Base-by-base conservation (phyloP, 2,329 filamentous ascomycete genomes). In the Biscogniauxia sp. region DNA sequence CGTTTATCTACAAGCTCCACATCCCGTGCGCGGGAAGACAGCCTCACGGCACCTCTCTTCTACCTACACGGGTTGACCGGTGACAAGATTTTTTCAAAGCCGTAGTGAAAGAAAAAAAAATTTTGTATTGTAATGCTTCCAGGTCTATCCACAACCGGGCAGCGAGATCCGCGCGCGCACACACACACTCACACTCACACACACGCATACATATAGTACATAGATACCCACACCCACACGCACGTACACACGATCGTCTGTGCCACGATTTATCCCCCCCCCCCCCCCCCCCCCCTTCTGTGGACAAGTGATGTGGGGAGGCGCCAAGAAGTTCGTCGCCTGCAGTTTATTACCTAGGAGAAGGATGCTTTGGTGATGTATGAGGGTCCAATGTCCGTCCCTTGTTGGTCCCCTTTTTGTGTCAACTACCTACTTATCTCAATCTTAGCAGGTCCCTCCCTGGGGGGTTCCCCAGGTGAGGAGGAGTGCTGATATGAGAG, bases 91-190 rank as follows among this genome's bases (percentile, higher is more conserved):
- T 37, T 5, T n/a, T n/a, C n/a, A n/a, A 25, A 54, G 52, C 52
- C 23, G 32, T 26, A 32, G n/a, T n/a, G n/a, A n/a, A n/a, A n/a
- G n/a, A 32, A n/a, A 32, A n/a, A n/a, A 45, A n/a, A n/a, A n/a
- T n/a, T n/a, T 26, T 49, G 41, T 41, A 53, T 20, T 17, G 28
- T 32, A 32, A 45, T 20, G 23, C 17, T 56, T 23, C 41, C 50
- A 55, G 54, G 50, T 17, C 57, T 54, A 59, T 56, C 50, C 50
- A 25, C 50, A 58, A 56, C 53, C 59, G 55, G 32, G n/a, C 53
- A 55, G 53, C 17, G 17, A 28, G 15, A 41, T 55, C 25, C 20
- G 26, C 28, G 32, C 52, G 23, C 23, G 52, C 37, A 45, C 37
- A 45, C 37, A 17, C 37, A 45, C 37, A 45, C 37, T n/a, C 37